Conservation (phyloP, 805 yeast species). For the Metschnikowia continentalis region DNA sequence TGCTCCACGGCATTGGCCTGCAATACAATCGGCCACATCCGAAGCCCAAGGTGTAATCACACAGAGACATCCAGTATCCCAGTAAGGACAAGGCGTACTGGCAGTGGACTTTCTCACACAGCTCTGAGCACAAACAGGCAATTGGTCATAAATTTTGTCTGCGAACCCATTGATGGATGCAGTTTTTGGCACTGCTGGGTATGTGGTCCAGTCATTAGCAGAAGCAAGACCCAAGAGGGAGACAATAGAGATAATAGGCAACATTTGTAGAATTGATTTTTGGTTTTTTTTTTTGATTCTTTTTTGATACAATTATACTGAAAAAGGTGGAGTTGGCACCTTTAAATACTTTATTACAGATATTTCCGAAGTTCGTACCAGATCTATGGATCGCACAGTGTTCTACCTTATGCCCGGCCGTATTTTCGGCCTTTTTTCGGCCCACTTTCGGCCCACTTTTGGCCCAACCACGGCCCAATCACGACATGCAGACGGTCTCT, state of each 20-base stretch:
- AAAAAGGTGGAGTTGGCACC: background rate
- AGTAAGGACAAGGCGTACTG: conserved; percentile 40
- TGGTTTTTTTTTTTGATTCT: no score
- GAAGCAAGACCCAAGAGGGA: conserved; percentile 16
- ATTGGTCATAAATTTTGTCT: conserved; percentile 27
- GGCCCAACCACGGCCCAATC: no score
- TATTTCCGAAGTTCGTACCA: no score
- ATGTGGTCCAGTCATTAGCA: conserved; percentile 21
- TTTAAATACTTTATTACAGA: background rate
- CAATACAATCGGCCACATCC: conserved; percentile 32
- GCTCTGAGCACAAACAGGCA: conserved; percentile 34
- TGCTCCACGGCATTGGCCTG: conserved; percentile 22
- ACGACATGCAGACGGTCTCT: no score
- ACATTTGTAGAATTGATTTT: background rate
- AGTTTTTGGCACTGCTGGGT: conserved; percentile 35
- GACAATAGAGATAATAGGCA: conserved; percentile 9
- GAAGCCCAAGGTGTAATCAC: conserved; percentile 34
- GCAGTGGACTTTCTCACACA: conserved; percentile 32
- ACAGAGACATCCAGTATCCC: conserved; percentile 46
- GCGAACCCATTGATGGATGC: conserved; percentile 42
- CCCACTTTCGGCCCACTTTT: no score
- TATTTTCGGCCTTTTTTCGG: no score
- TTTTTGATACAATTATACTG: no score
- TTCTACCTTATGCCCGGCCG: no score
- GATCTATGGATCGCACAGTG: no score